Conservation (phyloP, 345 rosid genomes). For the Pugionium dolabratum region DNA sequence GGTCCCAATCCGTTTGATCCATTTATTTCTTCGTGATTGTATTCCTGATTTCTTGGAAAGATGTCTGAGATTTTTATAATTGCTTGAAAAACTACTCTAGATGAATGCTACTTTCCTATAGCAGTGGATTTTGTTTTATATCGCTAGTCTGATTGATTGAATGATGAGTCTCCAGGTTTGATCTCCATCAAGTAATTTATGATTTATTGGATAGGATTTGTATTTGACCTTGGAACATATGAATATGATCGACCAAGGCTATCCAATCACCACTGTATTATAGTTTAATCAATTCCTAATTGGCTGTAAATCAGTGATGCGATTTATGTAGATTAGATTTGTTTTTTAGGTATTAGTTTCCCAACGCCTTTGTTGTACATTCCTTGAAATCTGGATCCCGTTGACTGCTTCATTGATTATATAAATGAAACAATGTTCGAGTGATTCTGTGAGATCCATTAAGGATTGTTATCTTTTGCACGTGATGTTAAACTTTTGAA, state of each 20-base stretch:
- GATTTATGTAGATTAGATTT: neutral
- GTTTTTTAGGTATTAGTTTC: too few relatives aligned
- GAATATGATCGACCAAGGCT: conserved; percentile 11
- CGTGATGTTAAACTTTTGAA: neutral
- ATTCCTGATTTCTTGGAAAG: neutral
- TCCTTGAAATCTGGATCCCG: neutral
- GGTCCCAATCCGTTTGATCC: neutral
- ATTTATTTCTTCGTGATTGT: conserved; percentile 20
- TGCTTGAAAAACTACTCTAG: conserved; percentile 9
- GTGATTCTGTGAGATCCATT: conserved; percentile 12
- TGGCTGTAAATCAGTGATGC: neutral
- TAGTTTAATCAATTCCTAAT: neutral
- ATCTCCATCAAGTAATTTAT: conserved; percentile 16
- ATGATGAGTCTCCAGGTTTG: conserved; percentile 3
- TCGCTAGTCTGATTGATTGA: conserved; percentile 21
- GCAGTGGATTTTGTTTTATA: too few relatives aligned
- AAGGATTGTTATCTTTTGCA: neutral
- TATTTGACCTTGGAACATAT: conserved; percentile 1
- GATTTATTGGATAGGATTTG: neutral
- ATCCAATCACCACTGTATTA: neutral
- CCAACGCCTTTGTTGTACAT: neutral
- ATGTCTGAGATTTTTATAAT: neutral
- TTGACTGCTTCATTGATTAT: neutral
- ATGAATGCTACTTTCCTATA: neutral
- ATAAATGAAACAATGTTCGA: neutral